Conservation (phyloP, 345 rosid genomes). For the Rhizophora apiculata region DNA sequence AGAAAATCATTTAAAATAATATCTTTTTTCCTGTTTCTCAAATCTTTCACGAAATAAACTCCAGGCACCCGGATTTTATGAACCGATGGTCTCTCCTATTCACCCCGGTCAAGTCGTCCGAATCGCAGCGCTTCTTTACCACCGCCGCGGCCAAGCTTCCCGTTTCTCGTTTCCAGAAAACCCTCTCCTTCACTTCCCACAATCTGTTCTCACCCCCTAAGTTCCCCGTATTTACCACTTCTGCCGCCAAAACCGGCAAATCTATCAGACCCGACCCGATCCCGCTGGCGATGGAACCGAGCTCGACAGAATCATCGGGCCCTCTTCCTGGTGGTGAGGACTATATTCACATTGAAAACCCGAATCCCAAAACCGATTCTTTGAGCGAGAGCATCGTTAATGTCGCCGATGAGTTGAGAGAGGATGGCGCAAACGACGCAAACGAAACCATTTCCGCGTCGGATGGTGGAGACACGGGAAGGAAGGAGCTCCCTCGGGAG, state of each 20-base stretch:
- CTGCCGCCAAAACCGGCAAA: conserved; percentile 12
- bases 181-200: background rate
- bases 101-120: conserved; percentile 19
- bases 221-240: conserved; percentile 2
- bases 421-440: conserved; percentile 10
- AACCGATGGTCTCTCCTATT: conserved; percentile 33
- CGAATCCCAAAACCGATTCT: conserved; percentile 38
- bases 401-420: conserved; percentile 45
- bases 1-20: too few relatives aligned
- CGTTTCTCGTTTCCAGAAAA: background rate
- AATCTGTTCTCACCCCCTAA: conserved; percentile 2
- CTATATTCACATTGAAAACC: conserved; percentile 73
- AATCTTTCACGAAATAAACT: too few relatives aligned
- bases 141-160: background rate
- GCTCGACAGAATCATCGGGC: conserved; percentile 27
- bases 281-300: conserved; percentile 41
- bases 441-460: background rate
- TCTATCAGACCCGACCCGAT: conserved; percentile 1
- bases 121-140: conserved; percentile 14
- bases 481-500: conserved; percentile 59
- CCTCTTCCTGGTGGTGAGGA: conserved; percentile 46
- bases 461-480: conserved; percentile 1
- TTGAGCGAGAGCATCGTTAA: conserved; percentile 75
- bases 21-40: too few relatives aligned
- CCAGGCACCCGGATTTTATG: conserved; percentile 18